Evolutionary conservation across 2,329 filamentous ascomycete species (phyloP), one percentile per base, ranked within the genome.

Genomic region (Diaporthe velutina): DNA sequence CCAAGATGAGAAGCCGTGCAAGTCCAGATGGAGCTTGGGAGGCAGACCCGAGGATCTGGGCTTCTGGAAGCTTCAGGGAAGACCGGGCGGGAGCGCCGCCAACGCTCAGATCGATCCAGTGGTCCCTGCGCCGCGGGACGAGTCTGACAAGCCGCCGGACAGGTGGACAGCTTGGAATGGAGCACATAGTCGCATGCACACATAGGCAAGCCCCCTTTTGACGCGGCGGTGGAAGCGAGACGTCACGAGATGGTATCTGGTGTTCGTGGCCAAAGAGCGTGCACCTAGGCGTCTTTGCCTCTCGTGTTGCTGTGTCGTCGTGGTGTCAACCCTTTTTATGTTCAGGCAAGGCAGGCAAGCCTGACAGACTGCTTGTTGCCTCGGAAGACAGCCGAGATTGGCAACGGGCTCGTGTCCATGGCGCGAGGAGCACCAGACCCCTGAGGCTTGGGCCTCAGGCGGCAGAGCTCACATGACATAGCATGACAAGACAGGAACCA

Each of bases 21-120:
- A 42, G 25, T 42, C 58, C 25, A 61, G 58, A 61, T 42, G 57
- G 57, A 28, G 60, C 40, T n/a, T 64, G 60, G 58, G 40, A 33
- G 40, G 12, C 42, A 9, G 61, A 66, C 61, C 61, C 61, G 61
- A 50, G 28, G 28, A 66, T 50, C 28, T 66, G 61, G 61, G 61
- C 61, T 66, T 66, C 61, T 66, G 61, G 61, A 66, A 66, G 61
- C 61, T 50, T 50, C 42, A 66, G 61, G 61, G 61, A 66, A 66
- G 42, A 66, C 25, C 40, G 42, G 42, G 28, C 61, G 61, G 61
- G 28, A 66, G 61, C 61, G 61, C 61, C 61, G 61, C 42, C 61
- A 66, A 42, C 25, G 19, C 42, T 42, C 35, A n/a, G 57, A 60
- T 66, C 61, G 61, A 66, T 66, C 61, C 61, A 66, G 61, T 66